Evolutionary conservation across 2,329 filamentous ascomycete genomes (phyloP).

Genomic region (Mycogone perniciosa): DNA sequence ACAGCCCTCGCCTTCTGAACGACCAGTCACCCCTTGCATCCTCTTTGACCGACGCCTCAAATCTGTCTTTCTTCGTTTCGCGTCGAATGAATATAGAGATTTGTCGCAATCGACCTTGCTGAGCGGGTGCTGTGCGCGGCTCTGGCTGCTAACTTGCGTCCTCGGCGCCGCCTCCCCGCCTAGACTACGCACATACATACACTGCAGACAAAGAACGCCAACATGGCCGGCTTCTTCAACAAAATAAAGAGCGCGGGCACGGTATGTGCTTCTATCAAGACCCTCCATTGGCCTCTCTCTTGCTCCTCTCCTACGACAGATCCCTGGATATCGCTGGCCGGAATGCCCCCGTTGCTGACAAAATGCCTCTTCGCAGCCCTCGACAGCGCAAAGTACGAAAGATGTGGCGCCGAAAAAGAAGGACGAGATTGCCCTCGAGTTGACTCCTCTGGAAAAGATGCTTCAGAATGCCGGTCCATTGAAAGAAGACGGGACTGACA

Average conservation of each 20-base stretch:
- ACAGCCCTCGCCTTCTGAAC: neutral
- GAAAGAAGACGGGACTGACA: slow-evolving; percentile 84
- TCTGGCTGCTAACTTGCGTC: slow-evolving; percentile 25
- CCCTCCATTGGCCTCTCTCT: slow-evolving; percentile 3
- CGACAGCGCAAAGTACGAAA: slow-evolving; percentile 37
- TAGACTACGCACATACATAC: neutral
- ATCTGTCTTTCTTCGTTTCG: slow-evolving; percentile 1
- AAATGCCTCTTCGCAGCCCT: slow-evolving; percentile 33
- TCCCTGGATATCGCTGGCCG: slow-evolving; percentile 18
- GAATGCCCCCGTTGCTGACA: slow-evolving; percentile 24
- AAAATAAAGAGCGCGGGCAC: slow-evolving; percentile 51
- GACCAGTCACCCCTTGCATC: neutral
- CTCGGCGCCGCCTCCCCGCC: slow-evolving; percentile 9
- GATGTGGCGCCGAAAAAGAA: slow-evolving; percentile 48
- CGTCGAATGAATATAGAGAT: slow-evolving; percentile 21
- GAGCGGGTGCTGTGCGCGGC: slow-evolving; percentile 30
- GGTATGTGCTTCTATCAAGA: slow-evolving; percentile 38
- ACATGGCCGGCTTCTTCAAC: slow-evolving; percentile 53
- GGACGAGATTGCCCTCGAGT: slow-evolving; percentile 50
- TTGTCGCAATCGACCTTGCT: slow-evolving; percentile 22
- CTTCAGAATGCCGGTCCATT: slow-evolving; percentile 74
- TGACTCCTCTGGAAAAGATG: slow-evolving; percentile 64
- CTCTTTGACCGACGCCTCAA: neutral
- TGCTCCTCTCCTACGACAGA: neutral
- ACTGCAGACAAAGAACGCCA: slow-evolving; percentile 11